Percentiles rank a stretch among this genome's conserved stretches.
Conservation (phyloP, 1,139 yeast species). For the Yarrowia galli region DNA sequence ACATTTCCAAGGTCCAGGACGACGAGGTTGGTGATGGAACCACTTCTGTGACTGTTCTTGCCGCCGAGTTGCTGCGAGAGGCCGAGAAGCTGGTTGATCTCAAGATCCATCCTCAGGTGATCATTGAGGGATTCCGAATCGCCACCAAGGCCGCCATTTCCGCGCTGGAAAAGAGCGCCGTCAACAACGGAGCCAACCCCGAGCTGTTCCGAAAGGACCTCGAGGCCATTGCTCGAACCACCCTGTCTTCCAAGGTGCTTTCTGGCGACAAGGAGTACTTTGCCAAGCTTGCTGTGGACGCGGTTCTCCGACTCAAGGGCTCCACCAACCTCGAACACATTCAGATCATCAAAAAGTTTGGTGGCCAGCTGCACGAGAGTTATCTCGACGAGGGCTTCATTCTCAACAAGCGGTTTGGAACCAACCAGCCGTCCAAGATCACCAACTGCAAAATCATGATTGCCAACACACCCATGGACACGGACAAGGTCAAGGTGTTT, state of each 20-base stretch:
- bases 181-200: slow-evolving; percentile 70
- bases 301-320: slow-evolving; percentile 88
- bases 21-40: slow-evolving; percentile 99
- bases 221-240: slow-evolving; percentile 87
- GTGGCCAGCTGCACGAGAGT: slow-evolving; percentile 91
- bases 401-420: slow-evolving; percentile 89
- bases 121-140: slow-evolving; percentile 92
- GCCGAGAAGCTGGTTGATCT: slow-evolving; percentile 93
- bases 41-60: slow-evolving; percentile 93
- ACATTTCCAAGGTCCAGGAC: slow-evolving; percentile 95
- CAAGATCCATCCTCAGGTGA: slow-evolving; percentile 97
- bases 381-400: slow-evolving; percentile 96
- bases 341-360: slow-evolving; percentile 90
- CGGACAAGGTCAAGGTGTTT: slow-evolving; percentile 94
- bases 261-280: slow-evolving; percentile 94
- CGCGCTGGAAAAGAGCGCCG: slow-evolving; percentile 80
- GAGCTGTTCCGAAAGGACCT: slow-evolving; percentile 78
- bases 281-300: slow-evolving; percentile 90
- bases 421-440: slow-evolving; percentile 86
- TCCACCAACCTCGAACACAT: slow-evolving; percentile 94
- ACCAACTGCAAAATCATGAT: slow-evolving; percentile 86
- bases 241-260: slow-evolving; percentile 89
- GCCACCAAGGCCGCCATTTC: slow-evolving; percentile 82
- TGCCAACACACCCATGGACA: slow-evolving; percentile 96
- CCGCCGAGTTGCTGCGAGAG: slow-evolving; percentile 91